phyloP scores from a whole-genome alignment of 495 filamentous ascomycete species.

The Chaetomium cochliodes region DNA sequence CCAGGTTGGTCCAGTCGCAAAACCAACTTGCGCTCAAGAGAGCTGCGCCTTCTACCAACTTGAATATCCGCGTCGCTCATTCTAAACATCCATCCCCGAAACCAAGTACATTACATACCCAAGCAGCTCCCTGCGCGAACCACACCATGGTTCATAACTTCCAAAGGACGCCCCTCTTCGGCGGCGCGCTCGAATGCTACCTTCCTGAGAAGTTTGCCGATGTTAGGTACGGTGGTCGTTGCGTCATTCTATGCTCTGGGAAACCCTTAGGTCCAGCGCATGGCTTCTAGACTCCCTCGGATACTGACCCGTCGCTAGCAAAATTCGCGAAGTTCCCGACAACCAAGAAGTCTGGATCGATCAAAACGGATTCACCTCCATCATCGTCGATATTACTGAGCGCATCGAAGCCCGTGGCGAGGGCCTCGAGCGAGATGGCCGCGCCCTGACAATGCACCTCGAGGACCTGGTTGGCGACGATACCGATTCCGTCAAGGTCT shows the following conservation, averaged over 20 bases:
- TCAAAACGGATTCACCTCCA: slow-evolving; percentile 68
- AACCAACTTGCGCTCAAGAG: slow-evolving; percentile 12
- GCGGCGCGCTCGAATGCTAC: slow-evolving; percentile 72
- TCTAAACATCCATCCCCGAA: background rate
- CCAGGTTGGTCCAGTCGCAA: slow-evolving; percentile 13
- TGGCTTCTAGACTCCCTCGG: background rate
- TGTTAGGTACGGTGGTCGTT: slow-evolving; percentile 58
- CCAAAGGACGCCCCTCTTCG: slow-evolving; percentile 66
- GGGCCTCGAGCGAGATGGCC: slow-evolving; percentile 56
- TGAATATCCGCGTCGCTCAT: background rate
- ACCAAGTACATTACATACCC: background rate
- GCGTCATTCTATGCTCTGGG: background rate
- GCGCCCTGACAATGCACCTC: slow-evolving; percentile 72
- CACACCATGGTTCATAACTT: slow-evolving; percentile 35
- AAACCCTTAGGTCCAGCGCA: background rate
- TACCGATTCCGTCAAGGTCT: slow-evolving; percentile 55
- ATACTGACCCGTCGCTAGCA: slow-evolving; percentile 46
- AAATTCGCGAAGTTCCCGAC: slow-evolving; percentile 85
- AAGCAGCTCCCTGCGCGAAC: background rate
- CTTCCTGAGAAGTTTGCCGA: slow-evolving; percentile 74
- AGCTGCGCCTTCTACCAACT: background rate
- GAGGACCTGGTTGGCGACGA: slow-evolving; percentile 69
- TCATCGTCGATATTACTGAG: slow-evolving; percentile 88
- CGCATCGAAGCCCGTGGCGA: slow-evolving; percentile 54
- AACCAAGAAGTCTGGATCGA: slow-evolving; percentile 94